Conservation (phyloP, 164 flowering plant genomes). For the Stephania yunnanensis region DNA sequence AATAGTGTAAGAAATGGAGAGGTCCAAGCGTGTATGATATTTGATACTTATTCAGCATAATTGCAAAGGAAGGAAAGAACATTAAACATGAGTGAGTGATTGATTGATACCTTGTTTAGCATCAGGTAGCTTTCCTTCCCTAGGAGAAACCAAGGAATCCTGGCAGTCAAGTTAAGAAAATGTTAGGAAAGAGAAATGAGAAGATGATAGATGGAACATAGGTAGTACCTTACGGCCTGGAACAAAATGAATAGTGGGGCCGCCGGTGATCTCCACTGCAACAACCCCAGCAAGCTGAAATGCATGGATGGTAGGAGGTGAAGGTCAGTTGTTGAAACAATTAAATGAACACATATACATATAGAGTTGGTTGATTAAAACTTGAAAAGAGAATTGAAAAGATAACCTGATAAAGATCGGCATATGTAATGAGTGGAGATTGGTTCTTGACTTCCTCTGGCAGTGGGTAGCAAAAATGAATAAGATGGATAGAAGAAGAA, state of each 20-base stretch:
- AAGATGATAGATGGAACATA: no score
- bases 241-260: conserved; percentile 77
- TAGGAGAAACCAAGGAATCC: conserved; percentile 73
- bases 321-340: not conserved
- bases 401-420: conserved; percentile 82
- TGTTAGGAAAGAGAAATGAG: conserved; percentile 2
- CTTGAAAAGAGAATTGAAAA: not conserved
- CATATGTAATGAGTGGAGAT: conserved; percentile 67
- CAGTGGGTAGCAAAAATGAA: not conserved
- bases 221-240: conserved; percentile 83
- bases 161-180: conserved; percentile 19
- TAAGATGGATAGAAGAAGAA: not conserved
- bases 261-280: conserved; percentile 96
- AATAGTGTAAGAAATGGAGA: no score
- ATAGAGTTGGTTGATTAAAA: not conserved
- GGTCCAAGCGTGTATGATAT: no score
- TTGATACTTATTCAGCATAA: not conserved
- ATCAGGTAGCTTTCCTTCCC: conserved; percentile 89
- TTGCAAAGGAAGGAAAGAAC: not conserved
- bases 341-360: not conserved
- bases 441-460: conserved; percentile 73
- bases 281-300: conserved; percentile 93
- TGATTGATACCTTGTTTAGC: conserved; percentile 61
- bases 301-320: not conserved
- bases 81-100: not conserved